These are phyloP conservation scores for Vishniacozyma victoriae DNA, from an alignment of 768 basidiomycete genomes.

Conservation along the genomic window DNA sequence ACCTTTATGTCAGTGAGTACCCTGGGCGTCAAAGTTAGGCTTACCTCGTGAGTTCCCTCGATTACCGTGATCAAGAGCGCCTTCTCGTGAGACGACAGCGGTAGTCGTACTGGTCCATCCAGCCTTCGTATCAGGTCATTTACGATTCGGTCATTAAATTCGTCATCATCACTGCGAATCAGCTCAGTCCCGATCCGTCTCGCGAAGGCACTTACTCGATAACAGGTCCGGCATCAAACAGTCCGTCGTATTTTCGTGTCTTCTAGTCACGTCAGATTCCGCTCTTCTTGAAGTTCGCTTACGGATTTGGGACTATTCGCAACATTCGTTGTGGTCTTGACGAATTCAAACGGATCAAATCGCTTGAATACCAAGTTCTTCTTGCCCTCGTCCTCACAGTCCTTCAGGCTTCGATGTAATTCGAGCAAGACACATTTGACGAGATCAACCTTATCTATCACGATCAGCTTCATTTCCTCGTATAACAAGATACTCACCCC, in stretches of 20 bases:
- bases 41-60: slow-evolving; percentile 77
- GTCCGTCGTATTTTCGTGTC: slow-evolving; percentile 24
- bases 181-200: background rate
- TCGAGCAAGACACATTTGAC: slow-evolving; percentile 75
- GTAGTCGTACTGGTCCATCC: slow-evolving; percentile 60
- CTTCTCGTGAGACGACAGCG: slow-evolving; percentile 71
- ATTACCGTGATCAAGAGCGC: slow-evolving; percentile 76
- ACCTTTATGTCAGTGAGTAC: slow-evolving; percentile 59
- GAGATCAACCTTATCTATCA: slow-evolving; percentile 71
- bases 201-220: slow-evolving; percentile 4
- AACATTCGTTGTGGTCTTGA: slow-evolving; percentile 48
- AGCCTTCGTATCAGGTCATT: slow-evolving; percentile 59
- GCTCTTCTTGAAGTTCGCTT: too few relatives aligned
- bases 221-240: slow-evolving; percentile 19
- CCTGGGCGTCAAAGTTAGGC: slow-evolving; percentile 16
- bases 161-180: slow-evolving; percentile 16
- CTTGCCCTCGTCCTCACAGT: slow-evolving; percentile 30
- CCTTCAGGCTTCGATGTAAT: slow-evolving; percentile 54
- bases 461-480: background rate
- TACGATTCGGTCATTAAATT: slow-evolving; percentile 15
- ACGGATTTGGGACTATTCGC: too few relatives aligned
- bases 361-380: slow-evolving; percentile 23
- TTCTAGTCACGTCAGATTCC: too few relatives aligned
- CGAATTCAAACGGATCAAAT: slow-evolving; percentile 28
- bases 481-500: slow-evolving; percentile 59